Evolutionary conservation across 495 filamentous ascomycete species (phyloP).

Genomic region (Oidiodendron maius): DNA sequence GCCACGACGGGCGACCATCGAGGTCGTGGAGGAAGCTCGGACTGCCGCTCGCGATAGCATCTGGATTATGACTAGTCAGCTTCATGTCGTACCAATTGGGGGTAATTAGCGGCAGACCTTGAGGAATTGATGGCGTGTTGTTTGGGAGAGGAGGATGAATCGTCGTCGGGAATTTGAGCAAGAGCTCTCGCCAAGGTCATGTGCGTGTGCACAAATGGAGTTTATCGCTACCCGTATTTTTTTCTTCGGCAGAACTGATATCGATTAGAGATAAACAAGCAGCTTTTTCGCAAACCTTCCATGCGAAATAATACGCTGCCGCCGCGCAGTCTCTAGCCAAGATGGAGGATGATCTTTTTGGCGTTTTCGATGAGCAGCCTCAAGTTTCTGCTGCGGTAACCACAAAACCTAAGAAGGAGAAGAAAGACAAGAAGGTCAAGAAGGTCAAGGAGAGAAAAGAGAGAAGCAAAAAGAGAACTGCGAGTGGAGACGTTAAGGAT

Average conservation of each 20-base stretch:
- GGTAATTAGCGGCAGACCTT: constrained; percentile 20
- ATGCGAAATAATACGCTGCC: constrained; percentile 1
- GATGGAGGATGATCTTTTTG: constrained; percentile 56
- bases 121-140: constrained; percentile 15
- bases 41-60: constrained; percentile 80
- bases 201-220: background rate
- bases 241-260: background rate
- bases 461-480: constrained; percentile 75
- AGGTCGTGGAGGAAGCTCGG: constrained; percentile 55
- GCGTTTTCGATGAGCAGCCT: constrained; percentile 71
- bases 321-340: constrained; percentile 6
- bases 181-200: too few relatives aligned
- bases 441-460: constrained; percentile 41
- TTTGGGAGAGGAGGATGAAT: constrained; percentile 2
- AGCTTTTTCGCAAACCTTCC: background rate
- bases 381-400: constrained; percentile 28
- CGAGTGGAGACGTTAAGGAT: constrained; percentile 67
- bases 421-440: constrained; percentile 40
- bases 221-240: background rate
- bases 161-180: background rate
- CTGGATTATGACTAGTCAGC: constrained; percentile 35
- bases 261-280: background rate
- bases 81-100: constrained; percentile 3
- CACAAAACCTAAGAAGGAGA: constrained; percentile 26
- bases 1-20: constrained; percentile 77